A percentile compares a stretch with the other conserved stretches of the same genome.
phyloP scores from a whole-genome alignment of 371 early-diverging fungal genomes.

The Mortierella sp. region DNA sequence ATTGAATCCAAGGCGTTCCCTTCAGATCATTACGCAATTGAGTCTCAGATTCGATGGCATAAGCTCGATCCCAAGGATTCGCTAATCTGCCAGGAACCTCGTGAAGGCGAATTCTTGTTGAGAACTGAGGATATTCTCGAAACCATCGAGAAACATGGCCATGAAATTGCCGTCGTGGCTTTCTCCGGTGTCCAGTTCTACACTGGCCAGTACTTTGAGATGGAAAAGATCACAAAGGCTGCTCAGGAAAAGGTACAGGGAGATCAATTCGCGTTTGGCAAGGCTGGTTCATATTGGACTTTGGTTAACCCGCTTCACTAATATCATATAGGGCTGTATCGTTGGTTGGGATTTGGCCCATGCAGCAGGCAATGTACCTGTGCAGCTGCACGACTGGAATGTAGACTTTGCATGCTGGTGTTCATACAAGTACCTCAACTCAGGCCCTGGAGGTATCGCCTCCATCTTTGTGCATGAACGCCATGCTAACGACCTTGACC shows the following conservation, averaged over 20 bases:
- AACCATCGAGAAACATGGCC: constrained; percentile 78
- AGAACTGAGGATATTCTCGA: constrained; percentile 87
- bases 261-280: not conserved
- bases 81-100: constrained; percentile 82
- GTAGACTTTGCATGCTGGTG: constrained; percentile 99
- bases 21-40: constrained; percentile 93
- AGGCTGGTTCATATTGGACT: not conserved
- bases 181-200: constrained; percentile 97
- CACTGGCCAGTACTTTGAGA: constrained; percentile 95
- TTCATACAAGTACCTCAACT: constrained; percentile 97
- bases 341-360: constrained; percentile 98
- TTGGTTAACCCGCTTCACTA: not conserved
- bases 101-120: constrained; percentile 78
- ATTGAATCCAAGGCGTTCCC: constrained; percentile 96
- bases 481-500: constrained; percentile 65
- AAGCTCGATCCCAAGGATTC: constrained; percentile 78
- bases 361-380: constrained; percentile 93
- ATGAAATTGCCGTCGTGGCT: constrained; percentile 87
- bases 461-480: constrained; percentile 90
- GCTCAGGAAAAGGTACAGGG: constrained; percentile 80
- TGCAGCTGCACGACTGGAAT: constrained; percentile 94
- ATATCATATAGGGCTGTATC: constrained; percentile 76
- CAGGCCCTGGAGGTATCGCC: constrained; percentile 95
- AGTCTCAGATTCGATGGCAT: constrained; percentile 89
- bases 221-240: constrained; percentile 86